Evolutionary conservation across 139 green algal genomes (phyloP).

Genomic region (Ettlia oleoabundans): DNA sequence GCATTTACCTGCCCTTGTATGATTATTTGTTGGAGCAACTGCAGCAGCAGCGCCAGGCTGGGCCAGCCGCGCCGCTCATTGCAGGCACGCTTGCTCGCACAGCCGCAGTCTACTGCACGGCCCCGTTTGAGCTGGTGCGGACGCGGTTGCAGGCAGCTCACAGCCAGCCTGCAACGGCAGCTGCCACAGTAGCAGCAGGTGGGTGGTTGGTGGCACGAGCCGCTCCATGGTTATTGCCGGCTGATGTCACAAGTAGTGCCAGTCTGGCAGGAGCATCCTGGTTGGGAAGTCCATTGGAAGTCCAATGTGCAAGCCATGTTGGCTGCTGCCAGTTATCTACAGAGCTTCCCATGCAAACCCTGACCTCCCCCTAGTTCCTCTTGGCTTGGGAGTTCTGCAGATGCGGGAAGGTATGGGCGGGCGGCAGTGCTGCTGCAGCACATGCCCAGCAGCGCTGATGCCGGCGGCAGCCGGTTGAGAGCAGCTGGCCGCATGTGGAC

Average conservation of each 20-base stretch:
- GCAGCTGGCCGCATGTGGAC: slow-evolving; percentile 69
- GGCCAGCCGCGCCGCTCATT: slow-evolving; percentile 60
- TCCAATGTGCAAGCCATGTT: too few species aligned
- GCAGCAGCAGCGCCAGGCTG: slow-evolving; percentile 21
- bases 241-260: neutral
- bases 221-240: neutral
- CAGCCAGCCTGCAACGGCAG: neutral
- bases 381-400: neutral
- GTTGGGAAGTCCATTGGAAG: too few species aligned
- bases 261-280: too few species aligned
- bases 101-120: slow-evolving; percentile 75
- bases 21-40: slow-evolving; percentile 72
- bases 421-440: slow-evolving; percentile 33
- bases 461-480: slow-evolving; percentile 9
- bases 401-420: neutral
- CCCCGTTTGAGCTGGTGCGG: slow-evolving; percentile 86
- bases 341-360: too few species aligned
- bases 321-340: too few species aligned
- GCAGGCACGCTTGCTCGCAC: slow-evolving; percentile 73
- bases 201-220: neutral
- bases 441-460: neutral
- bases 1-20: slow-evolving; percentile 97
- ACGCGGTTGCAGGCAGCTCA: slow-evolving; percentile 74
- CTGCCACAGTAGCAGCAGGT: too few species aligned
- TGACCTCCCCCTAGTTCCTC: too few species aligned